A percentile compares a stretch with the other conserved stretches of the same genome.
Evolutionary conservation across 768 basidiomycete genomes (phyloP).

Genomic region (Amanita muscaria): DNA sequence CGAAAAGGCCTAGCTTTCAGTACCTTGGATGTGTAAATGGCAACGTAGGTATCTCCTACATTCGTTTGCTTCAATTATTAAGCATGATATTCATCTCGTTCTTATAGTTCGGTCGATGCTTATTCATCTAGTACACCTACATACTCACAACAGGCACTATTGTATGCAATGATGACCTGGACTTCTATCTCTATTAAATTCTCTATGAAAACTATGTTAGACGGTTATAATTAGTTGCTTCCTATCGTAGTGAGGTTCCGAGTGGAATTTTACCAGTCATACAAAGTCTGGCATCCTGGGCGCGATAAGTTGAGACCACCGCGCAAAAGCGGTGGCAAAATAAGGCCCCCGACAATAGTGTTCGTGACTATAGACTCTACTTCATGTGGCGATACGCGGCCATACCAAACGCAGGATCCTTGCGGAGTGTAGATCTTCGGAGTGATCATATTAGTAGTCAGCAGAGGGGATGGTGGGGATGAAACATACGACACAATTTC

Average conservation of each 20-base stretch:
- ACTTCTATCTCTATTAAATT: background rate
- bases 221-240: background rate
- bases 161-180: too few species aligned
- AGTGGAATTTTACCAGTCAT: conserved; percentile 53
- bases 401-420: conserved; percentile 88
- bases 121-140: too few species aligned
- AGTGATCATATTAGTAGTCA: background rate
- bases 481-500: conserved; percentile 75
- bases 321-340: conserved; percentile 79
- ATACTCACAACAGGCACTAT: too few species aligned
- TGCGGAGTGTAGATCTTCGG: conserved; percentile 77
- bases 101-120: too few species aligned
- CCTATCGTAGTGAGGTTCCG: background rate
- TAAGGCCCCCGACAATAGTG: conserved; percentile 77
- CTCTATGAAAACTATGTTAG: conserved; percentile 1
- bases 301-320: conserved; percentile 75
- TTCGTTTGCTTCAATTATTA: background rate
- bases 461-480: background rate
- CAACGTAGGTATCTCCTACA: background rate
- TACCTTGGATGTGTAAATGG: conserved; percentile 18
- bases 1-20: conserved; percentile 39
- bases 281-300: conserved; percentile 56
- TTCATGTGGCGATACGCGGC: conserved; percentile 85
- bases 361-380: conserved; percentile 79
- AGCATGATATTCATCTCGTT: background rate